These are phyloP conservation scores for Yamadazyma kanchanaburiensis DNA, from an alignment of 1,139 yeast genomes.

Conservation along the genomic window DNA sequence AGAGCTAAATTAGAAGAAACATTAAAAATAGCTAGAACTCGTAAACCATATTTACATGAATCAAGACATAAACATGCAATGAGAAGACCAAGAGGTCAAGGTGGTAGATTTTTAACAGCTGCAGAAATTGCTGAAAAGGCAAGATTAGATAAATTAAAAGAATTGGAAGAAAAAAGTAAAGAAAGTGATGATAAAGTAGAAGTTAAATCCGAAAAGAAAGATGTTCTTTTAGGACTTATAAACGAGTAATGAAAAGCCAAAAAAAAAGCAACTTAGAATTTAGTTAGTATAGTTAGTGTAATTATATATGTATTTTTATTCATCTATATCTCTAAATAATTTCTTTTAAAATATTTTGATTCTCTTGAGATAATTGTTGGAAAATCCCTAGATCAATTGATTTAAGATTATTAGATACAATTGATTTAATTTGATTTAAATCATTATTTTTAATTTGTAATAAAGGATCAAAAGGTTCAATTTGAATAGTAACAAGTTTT, in stretches of 20 bases:
- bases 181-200: not conserved
- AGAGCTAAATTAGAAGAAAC: conserved; percentile 90
- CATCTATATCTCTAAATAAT: too few species aligned
- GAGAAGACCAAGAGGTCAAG: conserved; percentile 99
- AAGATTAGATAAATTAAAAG: conserved; percentile 48
- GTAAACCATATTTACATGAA: conserved; percentile 94
- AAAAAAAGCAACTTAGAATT: not conserved
- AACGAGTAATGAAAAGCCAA: conserved; percentile 3
- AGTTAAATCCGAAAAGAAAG: not conserved
- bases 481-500: conserved; percentile 60
- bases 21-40: conserved; percentile 80
- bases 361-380: conserved; percentile 23
- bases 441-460: conserved; percentile 40
- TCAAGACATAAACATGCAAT: conserved; percentile 98
- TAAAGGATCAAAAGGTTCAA: conserved; percentile 67
- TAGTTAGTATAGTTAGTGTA: too few species aligned
- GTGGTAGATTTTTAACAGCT: conserved; percentile 94
- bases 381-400: conserved; percentile 31
- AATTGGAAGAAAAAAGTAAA: conserved; percentile 24
- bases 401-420: conserved; percentile 27
- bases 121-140: conserved; percentile 92
- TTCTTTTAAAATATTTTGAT: conserved; percentile 16
- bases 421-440: conserved; percentile 25
- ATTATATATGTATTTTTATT: too few species aligned
- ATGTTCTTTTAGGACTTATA: conserved; percentile 3